Evolutionary conservation across 2,329 filamentous ascomycete genomes (phyloP), one percentile per base, ranked within the genome.

Genomic region (Aspergillus brasiliensis): DNA sequence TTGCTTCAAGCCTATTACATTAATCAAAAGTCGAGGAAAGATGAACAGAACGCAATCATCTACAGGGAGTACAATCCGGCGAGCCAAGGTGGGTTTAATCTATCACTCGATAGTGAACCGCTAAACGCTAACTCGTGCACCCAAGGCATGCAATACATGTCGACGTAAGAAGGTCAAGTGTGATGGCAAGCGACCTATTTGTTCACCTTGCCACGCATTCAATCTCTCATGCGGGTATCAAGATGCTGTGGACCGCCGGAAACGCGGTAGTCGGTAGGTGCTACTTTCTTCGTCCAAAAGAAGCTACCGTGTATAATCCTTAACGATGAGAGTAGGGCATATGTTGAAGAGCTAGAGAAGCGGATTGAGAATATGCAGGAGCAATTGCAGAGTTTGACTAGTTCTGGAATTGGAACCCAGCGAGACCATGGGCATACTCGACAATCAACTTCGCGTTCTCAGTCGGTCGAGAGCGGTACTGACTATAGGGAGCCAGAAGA

Each of bases 151-250:
- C 21, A 61, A 55, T 34, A 61, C 52, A 7, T 63, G 61, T 17
- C 51, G 61, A 23, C 44, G 55, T 19, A 63, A 63, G 31, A 61
- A 63, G 42, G 51, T 51, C 4, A 63, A 58, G 40, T 63, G 58
- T 19, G 56, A 63, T 28, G 58, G 61, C 5, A 58, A 54, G 19
- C 56, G 61, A 6, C 61, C 58, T 10, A 42, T 51, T 13, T 63
- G 58, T 15, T 58, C 61, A 6, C 55, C 56, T 23, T 63, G 56
- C 34, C 57, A 34, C 11, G 48, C 52, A 7, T 61, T 63, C 47
- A 54, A 59, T 10, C 21, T 61, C 3, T 17, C 51, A 3, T 63
- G 58, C 17, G 44, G 25, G 3, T 63, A 58, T 44, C 40, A 63
- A 37, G 58, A 59, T 51, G 51, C 21, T 11, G 11, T 44, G 37